These are phyloP conservation scores for Hericium coralloides DNA, from an alignment of 768 basidiomycete genomes.

Conservation along the genomic window DNA sequence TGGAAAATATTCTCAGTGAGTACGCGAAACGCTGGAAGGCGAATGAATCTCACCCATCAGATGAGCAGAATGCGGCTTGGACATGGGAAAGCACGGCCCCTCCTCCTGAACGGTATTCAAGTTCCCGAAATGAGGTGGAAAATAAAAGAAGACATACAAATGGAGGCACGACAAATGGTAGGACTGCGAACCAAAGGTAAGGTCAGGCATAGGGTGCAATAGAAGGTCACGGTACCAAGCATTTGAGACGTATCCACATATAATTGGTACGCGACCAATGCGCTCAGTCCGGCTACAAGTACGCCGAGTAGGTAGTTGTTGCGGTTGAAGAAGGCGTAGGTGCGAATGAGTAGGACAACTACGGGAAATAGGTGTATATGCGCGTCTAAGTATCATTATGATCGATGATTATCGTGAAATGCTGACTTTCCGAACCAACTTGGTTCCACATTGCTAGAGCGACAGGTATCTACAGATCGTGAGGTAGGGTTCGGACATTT, in stretches of 20 bases:
- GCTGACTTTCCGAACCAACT: conserved; percentile 69
- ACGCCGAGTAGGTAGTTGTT: conserved; percentile 58
- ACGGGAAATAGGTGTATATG: background rate
- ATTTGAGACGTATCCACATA: conserved; percentile 75
- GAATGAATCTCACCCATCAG: conserved; percentile 45
- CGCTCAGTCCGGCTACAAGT: conserved; percentile 57
- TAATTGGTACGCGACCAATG: conserved; percentile 73
- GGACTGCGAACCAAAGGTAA: conserved; percentile 11
- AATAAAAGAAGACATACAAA: conserved; percentile 31
- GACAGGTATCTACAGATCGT: conserved; percentile 53
- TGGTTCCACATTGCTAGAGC: conserved; percentile 84
- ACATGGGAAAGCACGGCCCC: conserved; percentile 75
- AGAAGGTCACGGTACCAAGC: conserved; percentile 36
- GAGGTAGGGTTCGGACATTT: background rate
- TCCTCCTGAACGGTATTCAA: conserved; percentile 24
- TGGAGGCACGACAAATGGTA: conserved; percentile 58
- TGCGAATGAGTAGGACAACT: conserved; percentile 77
- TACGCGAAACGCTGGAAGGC: conserved; percentile 3
- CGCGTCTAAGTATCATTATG: background rate
- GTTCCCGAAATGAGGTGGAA: background rate
- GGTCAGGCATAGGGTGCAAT: background rate
- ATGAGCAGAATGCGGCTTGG: conserved; percentile 78
- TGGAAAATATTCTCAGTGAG: conserved; percentile 45
- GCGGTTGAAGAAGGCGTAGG: conserved; percentile 80
- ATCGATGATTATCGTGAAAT: background rate